Conservation (phyloP, 139 green algal genomes). For the Zygnema cylindricum region DNA sequence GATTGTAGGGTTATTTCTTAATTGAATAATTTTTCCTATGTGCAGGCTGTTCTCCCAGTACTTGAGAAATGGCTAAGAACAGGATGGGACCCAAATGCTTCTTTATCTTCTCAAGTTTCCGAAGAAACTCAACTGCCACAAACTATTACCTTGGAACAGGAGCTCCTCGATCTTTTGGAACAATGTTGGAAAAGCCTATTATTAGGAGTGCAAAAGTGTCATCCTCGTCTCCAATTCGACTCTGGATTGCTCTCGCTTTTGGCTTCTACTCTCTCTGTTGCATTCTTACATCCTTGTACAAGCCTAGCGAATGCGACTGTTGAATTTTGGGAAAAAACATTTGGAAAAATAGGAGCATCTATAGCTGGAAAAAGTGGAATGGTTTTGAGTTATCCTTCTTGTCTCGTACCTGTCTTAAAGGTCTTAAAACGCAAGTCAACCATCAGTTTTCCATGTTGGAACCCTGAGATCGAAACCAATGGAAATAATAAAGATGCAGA, state of each 20-base stretch:
- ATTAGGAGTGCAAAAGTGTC: neutral
- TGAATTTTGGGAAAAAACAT: conserved; percentile 2
- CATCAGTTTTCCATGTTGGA: conserved; percentile 23
- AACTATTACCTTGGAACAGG: neutral
- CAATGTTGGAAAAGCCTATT: neutral
- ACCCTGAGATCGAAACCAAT: neutral
- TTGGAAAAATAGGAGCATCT: neutral
- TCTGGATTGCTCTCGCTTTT: conserved; percentile 8
- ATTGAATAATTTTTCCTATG: no score
- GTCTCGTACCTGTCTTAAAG: neutral
- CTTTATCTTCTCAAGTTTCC: neutral
- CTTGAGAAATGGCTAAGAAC: neutral
- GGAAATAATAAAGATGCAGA: no score
- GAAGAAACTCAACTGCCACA: neutral
- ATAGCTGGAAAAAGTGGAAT: neutral
- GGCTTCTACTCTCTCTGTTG: neutral
- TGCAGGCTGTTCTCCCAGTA: neutral
- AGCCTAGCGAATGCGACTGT: neutral
- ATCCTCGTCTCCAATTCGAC: neutral
- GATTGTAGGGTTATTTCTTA: no score
- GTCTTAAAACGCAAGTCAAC: neutral
- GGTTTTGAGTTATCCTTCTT: neutral
- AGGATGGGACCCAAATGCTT: neutral
- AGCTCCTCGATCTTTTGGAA: neutral
- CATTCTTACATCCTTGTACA: neutral